These are phyloP conservation scores for Cucurbita pepo DNA, from an alignment of 306 rosid species.

Conservation along the genomic window DNA sequence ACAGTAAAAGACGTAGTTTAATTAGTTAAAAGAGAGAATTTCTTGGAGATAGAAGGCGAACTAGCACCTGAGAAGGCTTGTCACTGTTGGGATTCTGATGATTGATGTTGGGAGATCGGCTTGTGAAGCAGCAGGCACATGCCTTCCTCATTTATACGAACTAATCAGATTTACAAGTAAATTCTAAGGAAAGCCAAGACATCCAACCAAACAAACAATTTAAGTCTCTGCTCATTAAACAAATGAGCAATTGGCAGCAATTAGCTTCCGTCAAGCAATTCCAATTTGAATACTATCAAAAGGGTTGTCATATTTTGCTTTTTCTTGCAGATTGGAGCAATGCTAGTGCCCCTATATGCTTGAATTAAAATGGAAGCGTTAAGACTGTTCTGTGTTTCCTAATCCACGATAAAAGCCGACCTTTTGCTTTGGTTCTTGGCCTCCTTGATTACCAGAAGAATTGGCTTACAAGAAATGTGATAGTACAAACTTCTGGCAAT, in stretches of 20 bases:
- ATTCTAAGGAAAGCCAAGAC: slow-evolving; percentile 40
- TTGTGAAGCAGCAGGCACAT: slow-evolving; percentile 25
- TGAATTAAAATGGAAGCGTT: slow-evolving; percentile 73
- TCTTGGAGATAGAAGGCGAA: neutral
- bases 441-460: neutral
- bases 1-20: neutral
- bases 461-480: slow-evolving; percentile 3
- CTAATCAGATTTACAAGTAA: slow-evolving; percentile 35
- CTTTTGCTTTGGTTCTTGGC: neutral
- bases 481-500: neutral
- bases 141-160: slow-evolving; percentile 42
- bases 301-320: slow-evolving; percentile 30
- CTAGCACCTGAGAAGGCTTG: slow-evolving; percentile 11
- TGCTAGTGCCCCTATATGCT: slow-evolving; percentile 22
- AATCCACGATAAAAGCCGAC: neutral
- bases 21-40: neutral
- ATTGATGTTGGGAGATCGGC: slow-evolving; percentile 12
- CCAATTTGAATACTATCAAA: slow-evolving; percentile 5
- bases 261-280: slow-evolving; percentile 11
- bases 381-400: neutral
- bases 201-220: slow-evolving; percentile 21
- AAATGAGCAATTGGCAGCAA: slow-evolving; percentile 10
- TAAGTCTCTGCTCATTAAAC: slow-evolving; percentile 5
- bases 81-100: slow-evolving; percentile 2
- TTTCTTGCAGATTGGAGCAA: slow-evolving; percentile 37